These are phyloP conservation scores for Hortiboletus rubellus DNA, from an alignment of 1,284 basidiomycete species.

Conservation along the genomic window DNA sequence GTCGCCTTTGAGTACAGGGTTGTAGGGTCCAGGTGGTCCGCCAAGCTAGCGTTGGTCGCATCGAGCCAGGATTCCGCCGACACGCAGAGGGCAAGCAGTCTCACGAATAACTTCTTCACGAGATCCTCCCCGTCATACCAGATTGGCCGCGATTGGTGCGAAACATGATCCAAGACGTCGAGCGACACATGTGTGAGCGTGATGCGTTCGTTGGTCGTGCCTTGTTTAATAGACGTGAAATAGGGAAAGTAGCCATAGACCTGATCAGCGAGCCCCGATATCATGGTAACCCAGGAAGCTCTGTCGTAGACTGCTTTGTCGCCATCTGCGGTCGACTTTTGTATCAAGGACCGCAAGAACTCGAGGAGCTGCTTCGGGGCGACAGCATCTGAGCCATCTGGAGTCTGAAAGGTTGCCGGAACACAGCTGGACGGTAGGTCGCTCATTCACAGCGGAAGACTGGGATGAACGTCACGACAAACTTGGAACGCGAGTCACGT, in stretches of 20 bases:
- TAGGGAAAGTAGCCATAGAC: constrained; percentile 52
- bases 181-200: constrained; percentile 54
- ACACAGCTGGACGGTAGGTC: constrained; percentile 31
- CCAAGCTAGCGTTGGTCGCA: constrained; percentile 37
- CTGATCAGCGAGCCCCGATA: constrained; percentile 51
- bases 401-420: constrained; percentile 42
- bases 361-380: constrained; percentile 47
- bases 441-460: constrained; percentile 16
- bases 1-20: constrained; percentile 41
- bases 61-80: constrained; percentile 60
- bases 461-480: too few species aligned
- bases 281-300: constrained; percentile 43
- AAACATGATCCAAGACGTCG: constrained; percentile 51
- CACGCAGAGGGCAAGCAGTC: constrained; percentile 53
- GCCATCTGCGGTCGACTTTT: constrained; percentile 36
- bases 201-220: constrained; percentile 60
- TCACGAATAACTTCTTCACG: constrained; percentile 48
- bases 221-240: constrained; percentile 43
- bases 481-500: too few species aligned
- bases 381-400: constrained; percentile 33
- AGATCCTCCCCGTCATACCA: constrained; percentile 47
- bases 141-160: constrained; percentile 50
- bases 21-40: constrained; percentile 41
- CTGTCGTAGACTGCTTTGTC: constrained; percentile 30
- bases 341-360: constrained; percentile 45